A percentile compares a stretch with the other conserved stretches of the same genome.
Conservation (phyloP, 2,329 filamentous ascomycete species). For the Phaeosphaeriaceae sp. region DNA sequence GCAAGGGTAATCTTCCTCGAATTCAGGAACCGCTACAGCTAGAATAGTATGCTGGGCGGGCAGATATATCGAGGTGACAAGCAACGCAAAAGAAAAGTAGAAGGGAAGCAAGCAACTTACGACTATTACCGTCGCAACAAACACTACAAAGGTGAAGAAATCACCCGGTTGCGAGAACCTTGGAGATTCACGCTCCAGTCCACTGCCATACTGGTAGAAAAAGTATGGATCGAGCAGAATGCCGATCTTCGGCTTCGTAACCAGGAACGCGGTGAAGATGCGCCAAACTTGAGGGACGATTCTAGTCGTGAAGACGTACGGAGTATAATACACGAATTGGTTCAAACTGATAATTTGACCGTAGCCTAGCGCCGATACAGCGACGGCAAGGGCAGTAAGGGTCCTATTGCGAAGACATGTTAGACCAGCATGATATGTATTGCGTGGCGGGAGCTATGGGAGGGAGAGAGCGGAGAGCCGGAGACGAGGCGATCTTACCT, state of each 20-base stretch:
- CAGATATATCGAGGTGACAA: slow-evolving; percentile 65
- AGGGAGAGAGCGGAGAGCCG: not conserved
- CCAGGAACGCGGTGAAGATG: slow-evolving; percentile 62
- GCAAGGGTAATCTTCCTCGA: slow-evolving; percentile 61
- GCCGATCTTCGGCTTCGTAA: slow-evolving; percentile 61
- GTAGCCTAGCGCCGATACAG: slow-evolving; percentile 67
- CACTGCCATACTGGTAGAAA: slow-evolving; percentile 77
- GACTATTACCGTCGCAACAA: slow-evolving; percentile 73
- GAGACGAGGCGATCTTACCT: slow-evolving; percentile 59
- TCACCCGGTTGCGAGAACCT: slow-evolving; percentile 79
- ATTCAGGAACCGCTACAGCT: slow-evolving; percentile 64
- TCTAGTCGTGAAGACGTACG: slow-evolving; percentile 60
- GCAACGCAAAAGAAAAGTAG: not conserved
- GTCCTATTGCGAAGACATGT: slow-evolving; percentile 64
- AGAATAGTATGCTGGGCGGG: slow-evolving; percentile 55
- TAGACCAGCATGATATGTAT: slow-evolving; percentile 50
- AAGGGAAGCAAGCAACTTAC: slow-evolving; percentile 64
- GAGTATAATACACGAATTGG: slow-evolving; percentile 62
- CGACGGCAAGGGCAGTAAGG: slow-evolving; percentile 68
- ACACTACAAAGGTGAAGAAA: slow-evolving; percentile 79
- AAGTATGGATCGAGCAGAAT: slow-evolving; percentile 79
- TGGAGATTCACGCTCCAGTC: slow-evolving; percentile 73
- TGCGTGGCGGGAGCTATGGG: too few species aligned
- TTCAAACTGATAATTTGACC: slow-evolving; percentile 60
- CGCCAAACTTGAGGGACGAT: slow-evolving; percentile 66